Conservation (phyloP, 176 grass and related monocot genomes). For the Avena atlantica region DNA sequence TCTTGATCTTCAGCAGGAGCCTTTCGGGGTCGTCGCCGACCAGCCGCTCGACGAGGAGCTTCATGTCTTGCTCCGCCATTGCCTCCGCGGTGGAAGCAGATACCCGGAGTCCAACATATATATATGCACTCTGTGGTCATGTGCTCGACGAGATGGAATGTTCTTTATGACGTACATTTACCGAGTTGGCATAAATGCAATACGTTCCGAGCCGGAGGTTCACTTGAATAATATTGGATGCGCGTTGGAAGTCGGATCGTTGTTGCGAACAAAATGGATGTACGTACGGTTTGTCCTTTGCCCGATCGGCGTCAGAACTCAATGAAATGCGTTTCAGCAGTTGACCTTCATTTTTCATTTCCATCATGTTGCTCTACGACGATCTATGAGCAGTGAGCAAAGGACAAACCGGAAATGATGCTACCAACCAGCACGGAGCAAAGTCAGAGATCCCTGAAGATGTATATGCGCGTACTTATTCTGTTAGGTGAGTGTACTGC, state of each 20-base stretch:
- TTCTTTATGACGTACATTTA: no score
- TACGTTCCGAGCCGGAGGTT: no score
- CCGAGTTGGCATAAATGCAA: not conserved
- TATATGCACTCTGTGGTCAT: not conserved
- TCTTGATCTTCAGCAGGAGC: conserved; percentile 60
- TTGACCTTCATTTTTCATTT: not conserved
- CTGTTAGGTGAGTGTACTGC: no score
- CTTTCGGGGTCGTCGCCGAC: conserved; percentile 50
- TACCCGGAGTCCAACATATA: not conserved
- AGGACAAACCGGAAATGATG: not conserved
- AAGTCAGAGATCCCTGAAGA: no score
- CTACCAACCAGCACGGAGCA: not conserved
- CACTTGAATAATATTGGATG: no score
- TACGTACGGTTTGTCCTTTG: no score
- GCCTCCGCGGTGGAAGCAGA: no score
- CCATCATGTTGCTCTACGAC: not conserved
- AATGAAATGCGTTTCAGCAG: no score
- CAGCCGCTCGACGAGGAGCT: conserved; percentile 46
- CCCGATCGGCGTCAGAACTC: no score
- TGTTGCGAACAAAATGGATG: no score
- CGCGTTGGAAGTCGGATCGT: no score
- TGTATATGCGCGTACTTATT: no score
- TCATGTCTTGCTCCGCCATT: not conserved
- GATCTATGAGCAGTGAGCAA: not conserved
- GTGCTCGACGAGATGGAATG: not conserved